Percentiles rank a stretch among this genome's conserved stretches.
These are phyloP conservation scores for Grosmannia huntii DNA, from an alignment of 2,329 filamentous ascomycete species.

Conservation along the genomic window DNA sequence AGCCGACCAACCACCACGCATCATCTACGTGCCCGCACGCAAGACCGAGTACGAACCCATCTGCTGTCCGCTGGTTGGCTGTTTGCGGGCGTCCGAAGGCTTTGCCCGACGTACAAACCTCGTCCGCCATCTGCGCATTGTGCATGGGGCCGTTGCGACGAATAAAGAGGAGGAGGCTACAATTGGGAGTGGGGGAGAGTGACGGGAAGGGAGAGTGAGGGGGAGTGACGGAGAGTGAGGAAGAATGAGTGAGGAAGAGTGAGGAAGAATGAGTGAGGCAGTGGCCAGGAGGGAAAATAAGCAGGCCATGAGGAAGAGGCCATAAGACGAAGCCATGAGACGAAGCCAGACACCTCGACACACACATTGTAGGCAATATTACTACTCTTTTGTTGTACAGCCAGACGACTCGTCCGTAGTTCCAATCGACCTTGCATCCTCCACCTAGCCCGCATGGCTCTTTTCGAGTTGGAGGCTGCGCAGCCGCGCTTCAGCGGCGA, in stretches of 20 bases:
- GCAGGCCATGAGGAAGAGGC: no score
- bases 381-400: neutral
- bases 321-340: no score
- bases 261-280: no score
- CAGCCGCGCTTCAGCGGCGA: constrained; percentile 78
- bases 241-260: no score
- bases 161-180: neutral
- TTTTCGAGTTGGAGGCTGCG: constrained; percentile 79
- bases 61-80: neutral
- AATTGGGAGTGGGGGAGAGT: no score
- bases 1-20: neutral
- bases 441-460: neutral
- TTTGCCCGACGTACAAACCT: constrained; percentile 25
- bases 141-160: constrained; percentile 7
- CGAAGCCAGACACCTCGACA: no score
- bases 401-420: no score
- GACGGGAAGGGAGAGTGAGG: neutral
- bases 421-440: neutral
- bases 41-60: neutral
- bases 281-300: no score
- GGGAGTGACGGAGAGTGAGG: no score
- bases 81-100: constrained; percentile 16
- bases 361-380: neutral
- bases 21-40: neutral
- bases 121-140: constrained; percentile 28